Evolutionary conservation across 202 grass and related monocot genomes (phyloP).

Genomic region (Panicum hallii): DNA sequence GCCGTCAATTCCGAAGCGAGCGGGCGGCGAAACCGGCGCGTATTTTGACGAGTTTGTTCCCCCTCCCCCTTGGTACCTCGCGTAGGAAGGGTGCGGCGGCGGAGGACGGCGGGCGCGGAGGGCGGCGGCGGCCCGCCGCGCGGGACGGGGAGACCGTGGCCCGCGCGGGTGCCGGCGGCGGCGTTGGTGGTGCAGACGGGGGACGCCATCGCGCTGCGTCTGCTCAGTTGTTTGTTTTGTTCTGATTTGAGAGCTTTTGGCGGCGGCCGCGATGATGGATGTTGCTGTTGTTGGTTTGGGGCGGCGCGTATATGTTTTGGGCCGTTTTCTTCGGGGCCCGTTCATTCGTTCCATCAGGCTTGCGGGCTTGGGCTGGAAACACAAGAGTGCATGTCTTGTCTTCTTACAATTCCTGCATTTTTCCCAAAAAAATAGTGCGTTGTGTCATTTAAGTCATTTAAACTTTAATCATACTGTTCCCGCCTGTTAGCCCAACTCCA

Average conservation of each 20-base stretch:
- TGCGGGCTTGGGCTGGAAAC: neutral
- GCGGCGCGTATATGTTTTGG: neutral
- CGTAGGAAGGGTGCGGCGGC: neutral
- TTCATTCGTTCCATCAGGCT: neutral
- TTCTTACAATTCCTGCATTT: too few species aligned
- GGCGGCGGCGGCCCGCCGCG: neutral
- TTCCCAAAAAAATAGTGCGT: too few species aligned
- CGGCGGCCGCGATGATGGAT: neutral
- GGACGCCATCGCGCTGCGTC: conserved; percentile 4
- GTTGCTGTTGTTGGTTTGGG: neutral
- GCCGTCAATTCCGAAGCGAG: neutral
- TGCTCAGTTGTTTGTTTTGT: neutral
- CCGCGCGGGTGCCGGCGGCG: neutral
- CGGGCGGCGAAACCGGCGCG: neutral
- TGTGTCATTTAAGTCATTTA: too few species aligned
- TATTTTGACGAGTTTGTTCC: neutral
- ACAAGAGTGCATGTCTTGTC: too few species aligned
- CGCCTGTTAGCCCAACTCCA: too few species aligned
- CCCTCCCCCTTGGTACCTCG: neutral
- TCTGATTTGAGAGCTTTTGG: neutral
- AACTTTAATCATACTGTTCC: too few species aligned
- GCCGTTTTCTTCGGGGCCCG: neutral
- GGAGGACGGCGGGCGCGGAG: neutral
- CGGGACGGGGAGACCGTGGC: neutral
- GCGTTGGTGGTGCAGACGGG: neutral